Percentiles rank a stretch among this genome's conserved stretches.
Conservation (phyloP, 129 eudicot genomes). For the Centella asiatica region DNA sequence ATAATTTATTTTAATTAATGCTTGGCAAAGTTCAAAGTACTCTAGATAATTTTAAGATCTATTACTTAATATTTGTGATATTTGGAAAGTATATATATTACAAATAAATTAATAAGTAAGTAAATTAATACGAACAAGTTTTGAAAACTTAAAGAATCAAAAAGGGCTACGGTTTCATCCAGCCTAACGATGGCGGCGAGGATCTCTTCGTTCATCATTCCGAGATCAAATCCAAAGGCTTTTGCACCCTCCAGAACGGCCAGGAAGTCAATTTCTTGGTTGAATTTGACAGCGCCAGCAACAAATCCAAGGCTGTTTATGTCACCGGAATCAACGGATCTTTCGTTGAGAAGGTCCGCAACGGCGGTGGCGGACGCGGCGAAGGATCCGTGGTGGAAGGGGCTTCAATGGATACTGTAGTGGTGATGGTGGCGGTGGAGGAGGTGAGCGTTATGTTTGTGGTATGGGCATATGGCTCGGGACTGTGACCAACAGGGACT, state of each 20-base stretch:
- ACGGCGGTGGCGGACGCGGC: background rate
- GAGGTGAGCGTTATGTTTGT: slow-evolving; percentile 22
- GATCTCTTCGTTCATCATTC: slow-evolving; percentile 83
- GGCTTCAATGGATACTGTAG: background rate
- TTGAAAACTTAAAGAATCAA: too few species aligned
- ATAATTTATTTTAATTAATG: too few species aligned
- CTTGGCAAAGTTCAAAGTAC: too few species aligned
- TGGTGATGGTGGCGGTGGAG: background rate
- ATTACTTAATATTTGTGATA: too few species aligned
- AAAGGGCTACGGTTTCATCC: slow-evolving; percentile 80
- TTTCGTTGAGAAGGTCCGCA: background rate
- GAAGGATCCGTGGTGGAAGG: background rate
- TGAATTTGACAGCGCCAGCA: background rate
- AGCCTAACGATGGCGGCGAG: slow-evolving; percentile 58
- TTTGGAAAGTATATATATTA: too few species aligned
- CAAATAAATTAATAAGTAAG: too few species aligned
- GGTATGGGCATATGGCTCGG: slow-evolving; percentile 32
- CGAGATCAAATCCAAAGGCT: slow-evolving; percentile 61
- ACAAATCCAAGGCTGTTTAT: background rate
- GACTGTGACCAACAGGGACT: too few species aligned
- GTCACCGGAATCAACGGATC: slow-evolving; percentile 2
- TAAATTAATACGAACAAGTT: too few species aligned
- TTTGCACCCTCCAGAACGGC: slow-evolving; percentile 38
- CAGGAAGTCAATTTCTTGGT: slow-evolving; percentile 14
- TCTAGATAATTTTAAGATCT: too few species aligned